These are phyloP conservation scores for Forsythia viridissima DNA, from an alignment of 257 asterid species.

Conservation along the genomic window DNA sequence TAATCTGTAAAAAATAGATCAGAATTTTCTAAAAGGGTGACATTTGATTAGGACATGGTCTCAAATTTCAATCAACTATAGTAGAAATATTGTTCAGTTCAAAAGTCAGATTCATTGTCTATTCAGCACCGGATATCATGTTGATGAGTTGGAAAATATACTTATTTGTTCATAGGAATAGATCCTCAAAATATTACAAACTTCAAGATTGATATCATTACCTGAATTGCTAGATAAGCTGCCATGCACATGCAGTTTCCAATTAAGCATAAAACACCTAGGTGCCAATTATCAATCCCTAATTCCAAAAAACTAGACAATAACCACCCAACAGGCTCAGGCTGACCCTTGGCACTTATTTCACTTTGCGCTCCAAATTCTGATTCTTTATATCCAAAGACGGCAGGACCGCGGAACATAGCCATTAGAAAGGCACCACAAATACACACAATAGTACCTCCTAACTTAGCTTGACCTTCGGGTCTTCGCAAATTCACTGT, in stretches of 20 bases:
- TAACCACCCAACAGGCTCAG: conserved; percentile 86
- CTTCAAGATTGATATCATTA: conserved; percentile 19
- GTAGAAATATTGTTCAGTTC: too few species aligned
- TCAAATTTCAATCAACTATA: too few species aligned
- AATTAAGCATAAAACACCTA: conserved; percentile 85
- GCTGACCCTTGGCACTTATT: conserved; percentile 85
- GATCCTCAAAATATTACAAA: too few species aligned
- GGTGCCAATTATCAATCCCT: conserved; percentile 83
- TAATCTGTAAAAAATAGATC: too few species aligned
- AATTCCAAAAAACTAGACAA: conserved; percentile 61
- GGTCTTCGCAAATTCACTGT: conserved; percentile 59
- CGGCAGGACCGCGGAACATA: conserved; percentile 79
- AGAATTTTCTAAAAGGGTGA: too few species aligned
- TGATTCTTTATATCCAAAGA: conserved; percentile 69
- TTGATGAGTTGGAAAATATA: too few species aligned
- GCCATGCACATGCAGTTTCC: conserved; percentile 99
- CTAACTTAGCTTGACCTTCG: conserved; percentile 92
- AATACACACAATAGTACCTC: conserved; percentile 88
- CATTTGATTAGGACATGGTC: too few species aligned
- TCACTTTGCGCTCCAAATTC: conserved; percentile 56
- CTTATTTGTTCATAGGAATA: too few species aligned
- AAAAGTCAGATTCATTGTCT: too few species aligned
- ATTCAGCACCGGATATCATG: too few species aligned
- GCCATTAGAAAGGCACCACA: conserved; percentile 92
- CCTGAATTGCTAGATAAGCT: conserved; percentile 88